Evolutionary conservation across 495 filamentous ascomycete genomes (phyloP).

Genomic region (Cryomyces minteri): DNA sequence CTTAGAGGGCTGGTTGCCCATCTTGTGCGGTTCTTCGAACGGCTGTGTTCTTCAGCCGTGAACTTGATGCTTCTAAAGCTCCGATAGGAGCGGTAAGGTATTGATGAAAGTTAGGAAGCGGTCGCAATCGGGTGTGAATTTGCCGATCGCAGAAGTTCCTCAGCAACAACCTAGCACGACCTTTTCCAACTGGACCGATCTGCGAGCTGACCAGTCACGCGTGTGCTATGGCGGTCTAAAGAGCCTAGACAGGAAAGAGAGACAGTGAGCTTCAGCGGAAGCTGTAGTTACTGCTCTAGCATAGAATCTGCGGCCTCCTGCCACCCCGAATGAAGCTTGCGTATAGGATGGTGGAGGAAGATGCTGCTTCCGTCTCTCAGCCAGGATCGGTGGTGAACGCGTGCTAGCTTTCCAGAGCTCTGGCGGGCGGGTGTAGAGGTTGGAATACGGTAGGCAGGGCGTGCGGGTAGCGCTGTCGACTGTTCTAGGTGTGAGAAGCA

Average conservation of each 20-base stretch:
- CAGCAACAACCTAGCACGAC: not conserved
- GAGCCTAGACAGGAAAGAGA: conserved; percentile 34
- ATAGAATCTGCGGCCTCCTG: too few relatives aligned
- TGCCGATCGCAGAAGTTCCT: not conserved
- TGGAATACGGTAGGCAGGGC: too few relatives aligned
- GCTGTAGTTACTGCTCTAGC: conserved; percentile 1
- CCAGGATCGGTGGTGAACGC: too few relatives aligned
- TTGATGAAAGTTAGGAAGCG: not conserved
- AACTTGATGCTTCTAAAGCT: not conserved
- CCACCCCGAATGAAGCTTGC: too few relatives aligned
- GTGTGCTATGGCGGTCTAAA: conserved; percentile 35
- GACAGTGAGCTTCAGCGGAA: conserved; percentile 29
- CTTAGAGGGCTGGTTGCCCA: conserved; percentile 93
- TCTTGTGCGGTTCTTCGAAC: conserved; percentile 26
- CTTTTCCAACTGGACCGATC: not conserved
- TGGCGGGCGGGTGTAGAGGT: too few relatives aligned
- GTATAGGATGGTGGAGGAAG: too few relatives aligned
- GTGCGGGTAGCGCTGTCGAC: too few relatives aligned
- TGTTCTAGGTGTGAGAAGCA: too few relatives aligned
- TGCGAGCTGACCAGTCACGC: not conserved
- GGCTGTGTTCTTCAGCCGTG: conserved; percentile 3
- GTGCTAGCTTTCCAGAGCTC: too few relatives aligned
- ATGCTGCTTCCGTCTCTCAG: too few relatives aligned
- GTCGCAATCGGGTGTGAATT: not conserved
- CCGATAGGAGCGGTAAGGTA: not conserved